Percentiles rank a stretch among this genome's conserved stretches.
These are phyloP conservation scores for Scalesia atractyloides DNA, from an alignment of 129 eudicot genomes.

Conservation along the genomic window DNA sequence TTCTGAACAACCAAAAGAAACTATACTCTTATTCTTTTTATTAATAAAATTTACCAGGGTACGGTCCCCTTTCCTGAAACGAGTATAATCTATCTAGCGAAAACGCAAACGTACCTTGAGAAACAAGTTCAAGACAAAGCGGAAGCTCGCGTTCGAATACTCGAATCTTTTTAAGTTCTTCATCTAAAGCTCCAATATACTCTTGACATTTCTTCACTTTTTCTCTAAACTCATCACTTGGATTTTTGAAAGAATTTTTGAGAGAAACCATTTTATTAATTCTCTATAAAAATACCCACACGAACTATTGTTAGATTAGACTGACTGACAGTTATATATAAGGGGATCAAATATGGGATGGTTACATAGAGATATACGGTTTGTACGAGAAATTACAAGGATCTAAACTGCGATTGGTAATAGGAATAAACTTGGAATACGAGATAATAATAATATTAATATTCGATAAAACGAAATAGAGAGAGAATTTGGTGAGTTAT, in stretches of 20 bases:
- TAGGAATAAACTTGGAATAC: constrained; percentile 57
- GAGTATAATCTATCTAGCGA: too few relatives aligned
- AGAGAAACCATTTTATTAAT: constrained; percentile 30
- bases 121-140: constrained; percentile 81
- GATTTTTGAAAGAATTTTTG: constrained; percentile 24
- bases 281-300: neutral
- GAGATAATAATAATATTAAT: constrained; percentile 23
- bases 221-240: constrained; percentile 33
- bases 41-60: too few relatives aligned
- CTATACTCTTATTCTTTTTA: too few relatives aligned
- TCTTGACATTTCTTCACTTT: constrained; percentile 51
- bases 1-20: too few relatives aligned
- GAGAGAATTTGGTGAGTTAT: constrained; percentile 17
- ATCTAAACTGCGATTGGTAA: constrained; percentile 50
- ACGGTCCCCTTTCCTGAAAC: too few relatives aligned
- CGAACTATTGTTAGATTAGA: neutral
- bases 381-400: constrained; percentile 43
- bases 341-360: constrained; percentile 24
- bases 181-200: constrained; percentile 63
- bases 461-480: constrained; percentile 11
- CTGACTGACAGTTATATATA: constrained; percentile 16
- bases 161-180: constrained; percentile 74
- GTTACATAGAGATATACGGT: constrained; percentile 53
- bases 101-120: constrained; percentile 51
- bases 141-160: constrained; percentile 92